Evolutionary conservation across 139 green algal genomes (phyloP), one percentile per base, ranked within the genome.

Genomic region (Tetradesmus lagerheimii): DNA sequence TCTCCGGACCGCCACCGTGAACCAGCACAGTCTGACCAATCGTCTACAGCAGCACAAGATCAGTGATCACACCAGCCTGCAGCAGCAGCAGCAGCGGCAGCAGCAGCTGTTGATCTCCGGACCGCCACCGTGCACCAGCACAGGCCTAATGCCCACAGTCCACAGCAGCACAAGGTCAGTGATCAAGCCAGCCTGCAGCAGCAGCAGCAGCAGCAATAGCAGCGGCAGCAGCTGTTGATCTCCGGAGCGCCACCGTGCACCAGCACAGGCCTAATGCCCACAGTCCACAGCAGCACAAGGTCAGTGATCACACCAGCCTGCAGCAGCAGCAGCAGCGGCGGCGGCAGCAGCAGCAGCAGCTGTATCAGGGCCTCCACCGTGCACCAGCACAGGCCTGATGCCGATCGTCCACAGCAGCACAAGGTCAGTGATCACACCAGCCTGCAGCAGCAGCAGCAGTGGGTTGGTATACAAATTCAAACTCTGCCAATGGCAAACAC

Each of bases 41-140:
- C n/a, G n/a, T n/a, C n/a, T n/a, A n/a, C n/a, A n/a, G n/a, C n/a
- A n/a, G n/a, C 14, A 99, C 97, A 4, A 99, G 89, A 91, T 99
- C 98, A 11, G 95, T 94, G 81, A 99, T 97, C 0, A 99, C 98
- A 35, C 97, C 93, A 2, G 93, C 95, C 96, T 98, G 92, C 27
- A 53, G 8, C 4, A 81, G 82, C 29, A 81, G 0, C 43, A 50
- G 43, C 43, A 50, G 43, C 43, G 8, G 8, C 43, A 50, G 43
- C n/a, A n/a, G n/a, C 98, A 99, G 34, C 77, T 94, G 95, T 99
- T 99, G 95, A 99, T 99, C 91, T 99, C 98, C 11, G 98, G 98
- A 31, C 98, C 98, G n/a, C 98, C 98, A 20, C 98, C 98, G 89
- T 99, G 98, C 89, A 99, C 98, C 64, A 99, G 93, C 57, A 99